Conservation (phyloP, 805 yeast genomes). For the Nakazawaea holstii region DNA sequence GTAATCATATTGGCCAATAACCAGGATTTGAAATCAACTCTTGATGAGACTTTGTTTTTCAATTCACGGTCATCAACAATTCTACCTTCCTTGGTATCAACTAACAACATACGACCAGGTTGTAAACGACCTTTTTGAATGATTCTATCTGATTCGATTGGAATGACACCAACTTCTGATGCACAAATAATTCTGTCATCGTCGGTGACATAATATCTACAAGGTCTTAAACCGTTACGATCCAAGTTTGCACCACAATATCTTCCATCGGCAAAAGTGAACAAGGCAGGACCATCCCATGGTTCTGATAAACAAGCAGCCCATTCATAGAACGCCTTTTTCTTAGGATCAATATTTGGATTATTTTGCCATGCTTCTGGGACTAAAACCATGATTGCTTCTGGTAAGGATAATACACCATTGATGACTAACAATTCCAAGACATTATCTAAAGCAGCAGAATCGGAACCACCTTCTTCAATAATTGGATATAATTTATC, state of each 20-base stretch:
- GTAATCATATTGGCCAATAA: conserved; percentile 79
- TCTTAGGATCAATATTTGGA: conserved; percentile 78
- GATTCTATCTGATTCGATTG: conserved; percentile 75
- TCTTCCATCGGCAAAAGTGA: conserved; percentile 95
- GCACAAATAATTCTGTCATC: conserved; percentile 97
- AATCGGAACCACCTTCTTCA: conserved; percentile 98
- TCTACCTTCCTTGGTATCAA: conserved; percentile 88
- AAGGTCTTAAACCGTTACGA: conserved; percentile 96
- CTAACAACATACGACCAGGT: conserved; percentile 94
- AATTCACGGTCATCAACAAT: conserved; percentile 91
- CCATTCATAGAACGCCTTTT: conserved; percentile 97
- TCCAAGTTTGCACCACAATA: conserved; percentile 98
- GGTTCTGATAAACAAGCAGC: conserved; percentile 99
- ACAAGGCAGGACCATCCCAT: conserved; percentile 98
- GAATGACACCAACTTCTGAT: conserved; percentile 96
- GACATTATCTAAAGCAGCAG: conserved; percentile 96
- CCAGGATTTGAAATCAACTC: conserved; percentile 94
- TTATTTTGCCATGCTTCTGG: conserved; percentile 99
- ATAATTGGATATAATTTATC: conserved; percentile 91
- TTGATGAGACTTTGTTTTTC: conserved; percentile 70
- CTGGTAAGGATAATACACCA: conserved; percentile 89
- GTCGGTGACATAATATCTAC: conserved; percentile 92
- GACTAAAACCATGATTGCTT: conserved; percentile 93
- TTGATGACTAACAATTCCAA: conserved; percentile 86
- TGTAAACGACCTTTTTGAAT: conserved; percentile 89